These are phyloP conservation scores for Rhynchosporium secalis DNA, from an alignment of 2,329 filamentous ascomycete species.

Conservation along the genomic window DNA sequence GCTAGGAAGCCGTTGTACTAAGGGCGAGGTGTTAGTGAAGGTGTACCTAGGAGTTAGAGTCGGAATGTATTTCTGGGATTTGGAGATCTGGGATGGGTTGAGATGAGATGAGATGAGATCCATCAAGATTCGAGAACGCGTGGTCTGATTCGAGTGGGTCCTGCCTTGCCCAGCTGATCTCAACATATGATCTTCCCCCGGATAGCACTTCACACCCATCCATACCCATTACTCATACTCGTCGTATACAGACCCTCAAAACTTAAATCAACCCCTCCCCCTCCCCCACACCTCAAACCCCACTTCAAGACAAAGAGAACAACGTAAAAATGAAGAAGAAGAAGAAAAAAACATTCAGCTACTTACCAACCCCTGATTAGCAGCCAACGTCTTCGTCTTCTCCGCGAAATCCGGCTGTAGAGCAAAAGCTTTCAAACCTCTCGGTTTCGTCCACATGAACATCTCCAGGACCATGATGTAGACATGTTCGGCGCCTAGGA, in stretches of 20 bases:
- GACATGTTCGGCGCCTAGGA: conserved; percentile 47
- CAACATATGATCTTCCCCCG: too few species aligned
- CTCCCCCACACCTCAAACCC: too few species aligned
- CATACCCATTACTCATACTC: too few species aligned
- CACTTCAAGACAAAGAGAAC: not conserved
- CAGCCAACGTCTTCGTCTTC: conserved; percentile 47
- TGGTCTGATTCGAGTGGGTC: too few species aligned
- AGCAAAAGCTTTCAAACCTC: conserved; percentile 47
- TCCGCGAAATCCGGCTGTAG: conserved; percentile 48
- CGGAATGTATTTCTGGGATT: too few species aligned
- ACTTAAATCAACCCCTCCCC: too few species aligned
- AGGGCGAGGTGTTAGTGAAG: not conserved
- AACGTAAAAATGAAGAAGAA: not conserved
- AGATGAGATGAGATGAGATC: too few species aligned
- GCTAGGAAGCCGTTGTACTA: conserved; percentile 54
- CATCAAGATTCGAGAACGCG: too few species aligned
- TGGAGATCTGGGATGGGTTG: too few species aligned
- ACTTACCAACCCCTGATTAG: conserved; percentile 49
- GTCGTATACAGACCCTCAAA: too few species aligned
- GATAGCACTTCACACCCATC: too few species aligned
- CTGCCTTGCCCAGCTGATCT: too few species aligned
- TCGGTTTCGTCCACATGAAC: conserved; percentile 51
- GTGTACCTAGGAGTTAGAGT: not conserved
- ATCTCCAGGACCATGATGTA: conserved; percentile 53
- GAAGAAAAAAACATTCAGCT: not conserved